Conservation (phyloP, 1,284 basidiomycete species). For the Naganishia liquefaciens region DNA sequence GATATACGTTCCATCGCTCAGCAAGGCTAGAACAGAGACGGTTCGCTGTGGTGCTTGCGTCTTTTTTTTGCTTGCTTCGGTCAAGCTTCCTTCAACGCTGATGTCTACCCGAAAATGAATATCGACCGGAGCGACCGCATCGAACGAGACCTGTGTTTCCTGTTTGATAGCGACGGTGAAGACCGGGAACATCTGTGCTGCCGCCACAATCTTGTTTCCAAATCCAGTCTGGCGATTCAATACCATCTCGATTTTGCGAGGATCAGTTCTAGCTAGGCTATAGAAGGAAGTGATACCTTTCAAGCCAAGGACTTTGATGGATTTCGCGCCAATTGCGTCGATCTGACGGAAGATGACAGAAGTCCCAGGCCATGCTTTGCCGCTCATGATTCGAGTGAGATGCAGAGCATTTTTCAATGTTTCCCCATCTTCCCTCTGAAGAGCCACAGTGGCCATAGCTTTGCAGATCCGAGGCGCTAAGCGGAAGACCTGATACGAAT, state of each 20-base stretch:
- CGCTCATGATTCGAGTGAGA: constrained; percentile 42
- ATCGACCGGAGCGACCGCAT: constrained; percentile 1
- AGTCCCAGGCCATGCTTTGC: constrained; percentile 51
- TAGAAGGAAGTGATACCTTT: constrained; percentile 37
- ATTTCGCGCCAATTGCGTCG: constrained; percentile 46
- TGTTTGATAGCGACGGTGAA: constrained; percentile 36
- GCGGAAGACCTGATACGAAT: constrained; percentile 41
- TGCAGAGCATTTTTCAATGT: constrained; percentile 41
- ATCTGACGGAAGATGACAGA: constrained; percentile 48
- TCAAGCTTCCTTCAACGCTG: constrained; percentile 8
- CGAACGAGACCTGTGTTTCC: background rate
- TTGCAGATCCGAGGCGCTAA: constrained; percentile 44
- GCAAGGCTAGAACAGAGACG: constrained; percentile 28
- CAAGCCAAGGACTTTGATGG: constrained; percentile 40
- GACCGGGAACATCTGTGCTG: constrained; percentile 35
- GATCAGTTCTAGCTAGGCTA: constrained; percentile 35
- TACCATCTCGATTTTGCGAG: constrained; percentile 37
- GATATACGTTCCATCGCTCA: constrained; percentile 29
- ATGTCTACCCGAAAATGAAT: constrained; percentile 22
- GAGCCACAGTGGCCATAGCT: constrained; percentile 45
- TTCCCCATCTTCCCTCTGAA: constrained; percentile 38
- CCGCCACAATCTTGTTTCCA: constrained; percentile 35
- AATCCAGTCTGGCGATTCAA: constrained; percentile 39
- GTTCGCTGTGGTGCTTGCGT: constrained; percentile 2
- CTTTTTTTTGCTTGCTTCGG: constrained; percentile 34